Percentiles rank a stretch among this genome's conserved stretches.
These are phyloP conservation scores for Astraeus odoratus DNA, from an alignment of 768 basidiomycete genomes.

Conservation along the genomic window DNA sequence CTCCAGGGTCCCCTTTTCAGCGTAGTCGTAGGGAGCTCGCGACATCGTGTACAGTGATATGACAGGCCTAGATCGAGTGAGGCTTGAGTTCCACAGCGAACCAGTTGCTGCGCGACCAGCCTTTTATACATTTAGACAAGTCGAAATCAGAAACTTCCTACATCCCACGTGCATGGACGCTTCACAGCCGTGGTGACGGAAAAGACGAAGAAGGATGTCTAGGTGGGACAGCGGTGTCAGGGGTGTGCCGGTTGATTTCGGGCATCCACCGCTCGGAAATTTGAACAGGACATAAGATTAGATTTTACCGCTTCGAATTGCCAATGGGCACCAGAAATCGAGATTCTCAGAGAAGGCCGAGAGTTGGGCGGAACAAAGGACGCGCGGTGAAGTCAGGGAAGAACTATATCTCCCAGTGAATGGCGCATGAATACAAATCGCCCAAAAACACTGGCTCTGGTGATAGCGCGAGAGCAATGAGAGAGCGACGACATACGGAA, in stretches of 20 bases:
- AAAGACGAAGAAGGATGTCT: too few relatives aligned
- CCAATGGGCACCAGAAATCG: background rate
- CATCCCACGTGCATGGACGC: background rate
- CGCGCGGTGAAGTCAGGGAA: background rate
- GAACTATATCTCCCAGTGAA: background rate
- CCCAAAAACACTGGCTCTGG: background rate
- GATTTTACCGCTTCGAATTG: too few relatives aligned
- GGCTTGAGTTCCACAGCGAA: background rate
- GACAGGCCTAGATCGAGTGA: background rate
- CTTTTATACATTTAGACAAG: background rate
- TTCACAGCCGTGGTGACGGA: background rate
- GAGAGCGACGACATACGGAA: too few relatives aligned
- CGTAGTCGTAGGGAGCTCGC: slow-evolving; percentile 40
- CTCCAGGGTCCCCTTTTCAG: slow-evolving; percentile 54
- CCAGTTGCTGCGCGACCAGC: background rate
- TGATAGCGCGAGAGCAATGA: background rate
- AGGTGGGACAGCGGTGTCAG: too few relatives aligned
- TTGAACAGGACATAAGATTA: too few relatives aligned
- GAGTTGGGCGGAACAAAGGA: background rate
- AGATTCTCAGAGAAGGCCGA: background rate
- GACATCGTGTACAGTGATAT: slow-evolving; percentile 32
- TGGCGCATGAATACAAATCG: background rate
- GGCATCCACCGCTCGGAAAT: too few relatives aligned
- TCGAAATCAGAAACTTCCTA: background rate
- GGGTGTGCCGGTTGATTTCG: too few relatives aligned